Evolutionary conservation across 768 basidiomycete genomes (phyloP).

Genomic region (Termitomyces sp.): DNA sequence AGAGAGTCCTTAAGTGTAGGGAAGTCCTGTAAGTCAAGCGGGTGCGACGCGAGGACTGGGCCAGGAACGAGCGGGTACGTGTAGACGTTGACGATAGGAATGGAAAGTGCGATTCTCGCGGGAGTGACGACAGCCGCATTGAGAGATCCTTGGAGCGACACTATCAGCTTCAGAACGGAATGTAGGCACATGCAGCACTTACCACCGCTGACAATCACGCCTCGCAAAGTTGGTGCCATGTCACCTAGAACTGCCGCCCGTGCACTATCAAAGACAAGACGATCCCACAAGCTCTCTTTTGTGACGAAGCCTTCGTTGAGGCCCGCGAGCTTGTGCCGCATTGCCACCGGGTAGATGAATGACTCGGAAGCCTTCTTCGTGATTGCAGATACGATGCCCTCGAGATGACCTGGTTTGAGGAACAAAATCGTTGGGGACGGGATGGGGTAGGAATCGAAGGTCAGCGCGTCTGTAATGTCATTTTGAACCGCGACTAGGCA

Average conservation of each 20-base stretch:
- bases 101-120: slow-evolving; percentile 67
- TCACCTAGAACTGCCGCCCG: slow-evolving; percentile 56
- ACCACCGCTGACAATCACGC: slow-evolving; percentile 73
- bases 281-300: slow-evolving; percentile 82
- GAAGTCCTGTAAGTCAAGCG: slow-evolving; percentile 80
- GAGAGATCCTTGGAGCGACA: slow-evolving; percentile 36
- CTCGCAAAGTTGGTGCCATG: slow-evolving; percentile 55
- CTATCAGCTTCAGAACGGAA: background rate
- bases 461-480: slow-evolving; percentile 43
- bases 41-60: slow-evolving; percentile 78
- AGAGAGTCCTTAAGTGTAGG: slow-evolving; percentile 26
- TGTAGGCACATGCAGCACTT: slow-evolving; percentile 12
- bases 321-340: slow-evolving; percentile 71
- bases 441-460: slow-evolving; percentile 44
- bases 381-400: slow-evolving; percentile 47
- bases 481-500: slow-evolving; percentile 15
- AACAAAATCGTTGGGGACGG: slow-evolving; percentile 81
- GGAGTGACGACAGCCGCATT: slow-evolving; percentile 46
- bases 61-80: slow-evolving; percentile 61
- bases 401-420: slow-evolving; percentile 57
- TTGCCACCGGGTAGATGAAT: slow-evolving; percentile 54
- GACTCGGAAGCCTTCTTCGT: slow-evolving; percentile 47
- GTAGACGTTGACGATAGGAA: slow-evolving; percentile 66
- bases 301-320: slow-evolving; percentile 70
- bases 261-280: slow-evolving; percentile 65